Percentiles rank a stretch among this genome's conserved stretches.
phyloP scores from a whole-genome alignment of 2,329 filamentous ascomycete species.

The Ophiognomonia clavigignenti-juglandacearum region DNA sequence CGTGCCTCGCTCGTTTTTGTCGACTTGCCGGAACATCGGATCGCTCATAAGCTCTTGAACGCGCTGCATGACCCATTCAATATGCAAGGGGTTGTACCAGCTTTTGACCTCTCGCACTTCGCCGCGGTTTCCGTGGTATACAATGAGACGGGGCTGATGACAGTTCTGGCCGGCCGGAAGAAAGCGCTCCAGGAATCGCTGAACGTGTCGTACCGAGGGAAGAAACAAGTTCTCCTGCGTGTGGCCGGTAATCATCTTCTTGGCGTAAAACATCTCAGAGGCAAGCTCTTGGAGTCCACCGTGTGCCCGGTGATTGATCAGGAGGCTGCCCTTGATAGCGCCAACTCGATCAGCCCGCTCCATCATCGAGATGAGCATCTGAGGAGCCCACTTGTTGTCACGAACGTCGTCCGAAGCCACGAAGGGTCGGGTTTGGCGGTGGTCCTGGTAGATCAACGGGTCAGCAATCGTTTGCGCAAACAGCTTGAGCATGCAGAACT shows the following conservation, averaged over 20 bases:
- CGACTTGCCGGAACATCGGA: constrained; percentile 24
- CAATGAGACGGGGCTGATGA: constrained; percentile 29
- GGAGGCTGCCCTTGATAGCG: constrained; percentile 19
- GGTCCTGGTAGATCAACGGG: no score
- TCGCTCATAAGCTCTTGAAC: constrained; percentile 26
- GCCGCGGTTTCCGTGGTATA: constrained; percentile 16
- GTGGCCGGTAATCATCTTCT: constrained; percentile 31
- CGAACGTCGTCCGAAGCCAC: constrained; percentile 11
- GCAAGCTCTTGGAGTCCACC: constrained; percentile 32
- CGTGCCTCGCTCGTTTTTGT: constrained; percentile 22
- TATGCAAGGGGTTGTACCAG: constrained; percentile 33
- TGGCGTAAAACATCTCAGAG: constrained; percentile 36
- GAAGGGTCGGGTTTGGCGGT: constrained; percentile 28
- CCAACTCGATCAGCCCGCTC: constrained; percentile 21
- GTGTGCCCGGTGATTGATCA: constrained; percentile 26
- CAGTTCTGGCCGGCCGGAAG: constrained; percentile 16
- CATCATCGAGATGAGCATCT: constrained; percentile 23
- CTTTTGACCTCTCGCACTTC: constrained; percentile 24
- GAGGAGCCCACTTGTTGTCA: constrained; percentile 15
- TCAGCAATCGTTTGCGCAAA: constrained; percentile 34
- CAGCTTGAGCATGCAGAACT: constrained; percentile 22
- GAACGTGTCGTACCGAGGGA: constrained; percentile 13
- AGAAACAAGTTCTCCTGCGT: constrained; percentile 15
- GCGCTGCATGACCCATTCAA: constrained; percentile 29
- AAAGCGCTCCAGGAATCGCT: constrained; percentile 17